Evolutionary conservation across 2,329 filamentous ascomycete species (phyloP), one percentile per base, ranked within the genome.

Genomic region (Cordyceps cateniannulata): DNA sequence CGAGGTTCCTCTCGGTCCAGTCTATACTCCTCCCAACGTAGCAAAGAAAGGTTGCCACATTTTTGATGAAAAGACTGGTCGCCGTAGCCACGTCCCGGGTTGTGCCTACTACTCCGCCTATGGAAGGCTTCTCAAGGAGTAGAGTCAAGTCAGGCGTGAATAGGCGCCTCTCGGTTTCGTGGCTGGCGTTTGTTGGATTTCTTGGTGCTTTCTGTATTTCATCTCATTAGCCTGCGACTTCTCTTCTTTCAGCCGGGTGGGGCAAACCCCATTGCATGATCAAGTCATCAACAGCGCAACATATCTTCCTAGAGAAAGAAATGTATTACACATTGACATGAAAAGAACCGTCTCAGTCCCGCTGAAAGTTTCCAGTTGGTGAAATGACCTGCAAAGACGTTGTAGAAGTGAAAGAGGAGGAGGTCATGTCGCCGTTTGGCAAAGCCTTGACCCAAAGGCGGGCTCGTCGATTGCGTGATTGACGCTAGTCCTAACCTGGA

Each of bases 11-110:
- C 45, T 3, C 57, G 65, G 65, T 45, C 35, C 70, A 85, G 79
- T 96, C 63, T 95, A 95, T 71, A 93, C 90, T 16, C 93, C 93
- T 40, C 93, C 93, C 3, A 96, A 96, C 69, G 92, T 93, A 42
- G 91, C 91, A 42, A 88, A 84, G 62, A 84, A 85, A 63, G 93
- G 93, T 25, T 96, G 91, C 73, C 83, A 90, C 69, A 85, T 93
- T 69, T 97, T 93, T 72, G 84, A 93, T 68, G 83, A 87, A 65
- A 80, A 80, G 66, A 96, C 91, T 3, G 90, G 93, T 58, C 86
- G 86, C 73, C 85, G 82, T 62, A 88, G 81, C 66, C 88, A 91
- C 71, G 81, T 92, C 51, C 80, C 81, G 62, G 88, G 89, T 69
- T 87, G 84, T 69, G 82, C 85, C 62, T 90, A 90, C 76, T 91